phyloP scores from a whole-genome alignment of 306 rosid genomes.

The Alnus rubra region DNA sequence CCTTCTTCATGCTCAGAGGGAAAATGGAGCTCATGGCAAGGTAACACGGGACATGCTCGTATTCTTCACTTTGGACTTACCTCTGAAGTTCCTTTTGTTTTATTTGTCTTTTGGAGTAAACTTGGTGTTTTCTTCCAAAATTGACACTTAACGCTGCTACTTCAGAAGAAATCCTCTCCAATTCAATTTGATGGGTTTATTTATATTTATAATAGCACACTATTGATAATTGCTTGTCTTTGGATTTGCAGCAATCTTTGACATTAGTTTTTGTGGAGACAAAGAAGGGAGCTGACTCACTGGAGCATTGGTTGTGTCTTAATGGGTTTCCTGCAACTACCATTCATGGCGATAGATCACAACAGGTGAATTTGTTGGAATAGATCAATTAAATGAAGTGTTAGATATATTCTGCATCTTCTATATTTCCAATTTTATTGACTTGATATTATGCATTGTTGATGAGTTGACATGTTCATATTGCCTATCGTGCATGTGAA shows the following conservation, averaged over 20 bases:
- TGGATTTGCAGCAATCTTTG: slow-evolving; percentile 73
- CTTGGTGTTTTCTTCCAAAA: background rate
- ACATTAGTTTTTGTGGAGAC: slow-evolving; percentile 98
- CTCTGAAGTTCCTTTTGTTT: slow-evolving; percentile 6
- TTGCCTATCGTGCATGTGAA: no score
- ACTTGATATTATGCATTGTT: background rate
- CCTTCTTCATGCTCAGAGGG: slow-evolving; percentile 96
- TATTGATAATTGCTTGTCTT: slow-evolving; percentile 25
- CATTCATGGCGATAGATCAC: slow-evolving; percentile 95
- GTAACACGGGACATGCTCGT: slow-evolving; percentile 38
- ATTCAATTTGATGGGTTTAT: slow-evolving; percentile 6
- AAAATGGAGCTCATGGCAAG: slow-evolving; percentile 69
- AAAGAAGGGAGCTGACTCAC: slow-evolving; percentile 94
- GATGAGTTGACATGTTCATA: no score
- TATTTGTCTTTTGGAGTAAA: slow-evolving; percentile 17
- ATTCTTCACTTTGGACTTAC: slow-evolving; percentile 13
- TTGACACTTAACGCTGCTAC: slow-evolving; percentile 4
- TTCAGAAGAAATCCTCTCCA: slow-evolving; percentile 1
- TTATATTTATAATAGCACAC: slow-evolving; percentile 2
- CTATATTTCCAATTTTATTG: background rate
- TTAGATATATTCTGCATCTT: background rate
- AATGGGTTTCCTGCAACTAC: slow-evolving; percentile 95
- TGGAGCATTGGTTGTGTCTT: slow-evolving; percentile 83
- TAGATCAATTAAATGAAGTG: slow-evolving; percentile 15
- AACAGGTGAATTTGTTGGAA: slow-evolving; percentile 57